These are phyloP conservation scores for Antrodiella citrinella DNA, from an alignment of 768 basidiomycete species.

Conservation along the genomic window DNA sequence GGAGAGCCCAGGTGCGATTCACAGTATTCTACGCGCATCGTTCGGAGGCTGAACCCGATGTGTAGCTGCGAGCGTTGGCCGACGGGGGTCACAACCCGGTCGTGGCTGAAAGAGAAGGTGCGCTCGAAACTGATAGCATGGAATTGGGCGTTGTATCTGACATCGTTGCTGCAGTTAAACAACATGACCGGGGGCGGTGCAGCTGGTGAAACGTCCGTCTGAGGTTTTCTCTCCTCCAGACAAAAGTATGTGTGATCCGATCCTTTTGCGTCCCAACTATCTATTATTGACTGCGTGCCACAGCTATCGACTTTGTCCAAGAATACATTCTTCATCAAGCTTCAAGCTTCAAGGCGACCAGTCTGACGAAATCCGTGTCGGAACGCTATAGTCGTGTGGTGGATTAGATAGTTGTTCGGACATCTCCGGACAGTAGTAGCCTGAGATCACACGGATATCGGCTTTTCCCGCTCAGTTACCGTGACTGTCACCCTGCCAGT, in stretches of 20 bases:
- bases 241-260: conserved; percentile 4
- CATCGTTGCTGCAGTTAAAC: conserved; percentile 1
- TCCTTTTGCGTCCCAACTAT: background rate
- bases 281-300: background rate
- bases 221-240: background rate
- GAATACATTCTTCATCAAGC: conserved; percentile 31
- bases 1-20: conserved; percentile 3
- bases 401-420: no score
- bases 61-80: conserved; percentile 1
- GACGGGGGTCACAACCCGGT: background rate
- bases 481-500: no score
- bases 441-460: no score
- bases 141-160: background rate
- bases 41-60: background rate
- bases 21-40: background rate
- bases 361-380: no score
- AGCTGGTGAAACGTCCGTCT: conserved; percentile 1
- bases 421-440: no score
- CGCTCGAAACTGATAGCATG: background rate
- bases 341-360: conserved; percentile 32
- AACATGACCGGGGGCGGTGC: conserved; percentile 8
- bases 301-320: conserved; percentile 34
- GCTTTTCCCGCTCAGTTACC: no score
- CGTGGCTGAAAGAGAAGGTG: conserved; percentile 8
- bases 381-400: no score